Evolutionary conservation across 148 eudicot species (phyloP).

Genomic region (Gaultheria prostrata): DNA sequence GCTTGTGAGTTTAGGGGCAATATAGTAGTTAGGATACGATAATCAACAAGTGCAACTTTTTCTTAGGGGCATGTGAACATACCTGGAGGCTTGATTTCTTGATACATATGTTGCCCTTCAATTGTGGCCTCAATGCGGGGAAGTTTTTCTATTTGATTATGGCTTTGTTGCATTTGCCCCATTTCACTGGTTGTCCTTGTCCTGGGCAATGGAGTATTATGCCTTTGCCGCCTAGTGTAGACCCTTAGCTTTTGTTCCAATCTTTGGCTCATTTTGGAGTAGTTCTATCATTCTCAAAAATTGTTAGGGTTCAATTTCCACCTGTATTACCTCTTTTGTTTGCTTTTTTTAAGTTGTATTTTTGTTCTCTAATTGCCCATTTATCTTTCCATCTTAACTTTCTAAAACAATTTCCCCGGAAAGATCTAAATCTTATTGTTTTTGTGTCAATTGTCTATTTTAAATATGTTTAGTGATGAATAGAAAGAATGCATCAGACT

Average conservation of each 20-base stretch:
- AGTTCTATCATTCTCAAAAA: background rate
- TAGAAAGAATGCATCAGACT: background rate
- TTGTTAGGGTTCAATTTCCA: background rate
- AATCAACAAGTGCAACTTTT: background rate
- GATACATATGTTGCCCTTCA: constrained; percentile 1
- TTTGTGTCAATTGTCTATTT: background rate
- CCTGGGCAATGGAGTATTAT: background rate
- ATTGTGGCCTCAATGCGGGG: background rate
- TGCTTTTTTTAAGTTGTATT: background rate
- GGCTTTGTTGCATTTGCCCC: background rate
- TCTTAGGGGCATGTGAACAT: background rate
- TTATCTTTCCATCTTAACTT: background rate
- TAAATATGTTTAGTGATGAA: background rate
- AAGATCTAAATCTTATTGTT: background rate
- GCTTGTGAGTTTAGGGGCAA: background rate
- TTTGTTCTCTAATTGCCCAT: background rate
- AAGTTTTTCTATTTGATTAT: background rate
- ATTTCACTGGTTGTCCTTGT: background rate
- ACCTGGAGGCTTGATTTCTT: background rate
- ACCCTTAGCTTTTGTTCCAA: background rate
- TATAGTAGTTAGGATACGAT: background rate
- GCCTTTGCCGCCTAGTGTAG: background rate
- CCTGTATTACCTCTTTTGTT: background rate
- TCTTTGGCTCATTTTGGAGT: background rate
- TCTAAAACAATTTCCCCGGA: background rate